Base-by-base conservation (phyloP, 495 filamentous ascomycete genomes). In the Diplogelasinospora grovesii region DNA sequence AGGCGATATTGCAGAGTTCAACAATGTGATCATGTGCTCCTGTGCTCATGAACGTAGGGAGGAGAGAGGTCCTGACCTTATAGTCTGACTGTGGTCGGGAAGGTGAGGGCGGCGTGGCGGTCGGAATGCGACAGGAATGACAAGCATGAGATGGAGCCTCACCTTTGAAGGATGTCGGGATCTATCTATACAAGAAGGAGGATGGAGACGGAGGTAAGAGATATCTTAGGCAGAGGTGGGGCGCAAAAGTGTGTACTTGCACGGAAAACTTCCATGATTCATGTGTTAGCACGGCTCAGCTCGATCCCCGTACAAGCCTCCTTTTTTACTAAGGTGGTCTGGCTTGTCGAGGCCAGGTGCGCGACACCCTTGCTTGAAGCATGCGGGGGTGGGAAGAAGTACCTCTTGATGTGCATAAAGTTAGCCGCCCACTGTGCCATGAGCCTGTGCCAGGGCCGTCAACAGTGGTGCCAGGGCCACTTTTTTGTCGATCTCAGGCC, bases 271-370 rank as follows among this genome's bases (percentile, higher is more conserved):
- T n/a, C n/a, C 5, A 35, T 18, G 16, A 22, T 8, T 14, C 32
- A 35, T 20, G 16, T 35, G 32, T 31, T 4, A 35, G 32, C 16
- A 35, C 20, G 32, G 32, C 8, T 14, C 32, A 8, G 8, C 16
- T 37, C 5, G 26, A 19, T n/a, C n/a, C n/a, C n/a, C n/a, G 41
- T 8, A 20, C 37, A 35, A 45, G 36, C 43, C 43, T 41, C 36
- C 36, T 41, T 46, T 30, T n/a, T 26, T 31, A 14, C 37, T 20
- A 34, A 32, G 16, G 18, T 35, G 26, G 35, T n/a, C n/a, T n/a
- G n/a, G n/a, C n/a, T n/a, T n/a, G n/a, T n/a, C n/a, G n/a, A n/a
- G n/a, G n/a, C n/a, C n/a, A n/a, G n/a, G n/a, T n/a, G n/a, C n/a
- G n/a, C n/a, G n/a, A n/a, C n/a, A n/a, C n/a, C n/a, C n/a, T n/a